Conservation (phyloP, 1,284 basidiomycete species). For the Fomes fomentarius region DNA sequence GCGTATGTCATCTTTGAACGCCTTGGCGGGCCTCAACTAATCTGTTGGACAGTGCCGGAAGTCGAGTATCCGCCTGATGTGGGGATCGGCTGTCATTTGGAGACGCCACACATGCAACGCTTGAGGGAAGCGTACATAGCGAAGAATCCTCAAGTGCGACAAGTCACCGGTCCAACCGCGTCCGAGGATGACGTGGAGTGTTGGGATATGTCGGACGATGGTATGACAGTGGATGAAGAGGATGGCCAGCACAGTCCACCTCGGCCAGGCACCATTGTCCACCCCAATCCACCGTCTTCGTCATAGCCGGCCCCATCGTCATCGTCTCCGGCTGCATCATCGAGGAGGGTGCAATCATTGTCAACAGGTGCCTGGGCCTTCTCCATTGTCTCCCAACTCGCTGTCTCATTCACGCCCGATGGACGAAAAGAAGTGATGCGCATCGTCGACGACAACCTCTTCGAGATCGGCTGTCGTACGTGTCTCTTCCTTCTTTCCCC, state of each 20-base stretch:
- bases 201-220: no score
- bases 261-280: slow-evolving; percentile 86
- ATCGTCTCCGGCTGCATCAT: slow-evolving; percentile 90
- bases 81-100: no score
- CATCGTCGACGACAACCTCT: slow-evolving; percentile 91
- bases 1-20: no score
- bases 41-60: no score
- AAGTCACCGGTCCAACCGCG: no score
- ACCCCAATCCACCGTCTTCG: slow-evolving; percentile 91
- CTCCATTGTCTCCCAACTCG: background rate
- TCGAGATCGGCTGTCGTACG: slow-evolving; percentile 90
- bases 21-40: no score
- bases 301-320: slow-evolving; percentile 84
- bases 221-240: no score
- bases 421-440: slow-evolving; percentile 85
- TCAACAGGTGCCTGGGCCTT: slow-evolving; percentile 69
- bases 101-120: no score
- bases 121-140: no score
- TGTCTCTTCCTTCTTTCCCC: slow-evolving; percentile 24
- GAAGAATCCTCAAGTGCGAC: no score
- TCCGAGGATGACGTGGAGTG: background rate
- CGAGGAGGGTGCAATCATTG: slow-evolving; percentile 87
- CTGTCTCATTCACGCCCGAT: background rate
- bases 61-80: no score
- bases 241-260: no score